Evolutionary conservation across 192 early-diverging fungal genomes (phyloP), one percentile per base, ranked within the genome.

Genomic region (Rhizophagus clarus): DNA sequence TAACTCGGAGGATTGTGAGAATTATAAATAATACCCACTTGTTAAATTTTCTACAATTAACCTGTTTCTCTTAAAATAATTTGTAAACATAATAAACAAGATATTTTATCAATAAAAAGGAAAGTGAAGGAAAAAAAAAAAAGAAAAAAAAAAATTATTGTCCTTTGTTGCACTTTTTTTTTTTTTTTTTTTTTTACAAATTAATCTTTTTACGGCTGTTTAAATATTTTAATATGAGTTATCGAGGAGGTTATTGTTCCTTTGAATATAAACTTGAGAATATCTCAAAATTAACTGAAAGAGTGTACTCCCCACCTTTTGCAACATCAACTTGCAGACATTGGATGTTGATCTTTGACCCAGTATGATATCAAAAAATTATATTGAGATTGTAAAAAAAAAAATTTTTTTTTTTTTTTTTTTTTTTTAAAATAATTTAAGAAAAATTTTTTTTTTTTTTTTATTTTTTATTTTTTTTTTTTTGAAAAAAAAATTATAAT

Each of bases 321-420:
- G 66, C 66, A 31, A 68, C 66, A 15, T 68, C 66, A 34, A 26
- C 29, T 28, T 28, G 34, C 31, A 26, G 28, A 34, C 3, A 31
- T 9, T 68, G 66, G 66, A 14, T 32, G 66, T 68, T 68, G 34
- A 34, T 68, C 66, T 68, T 68, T 68, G 34, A 68, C 66, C 28
- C 29, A n/a, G 66, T 68, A 68, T 56, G 14, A 4, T 15, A 56
- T 20, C 15, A 12, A 49, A 7, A 47, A n/a, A n/a, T 47, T 12
- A 49, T 49, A 14, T 14, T 49, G 14, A 10, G 14, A 37, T 37
- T 49, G 11, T 49, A 49, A 49, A 4, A 56, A 4, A 17, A 20
- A 56, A 20, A 20, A 20, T 56, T 56, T 17, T 56, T 56, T 20
- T 56, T 56, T 2, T 56, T 56, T 56, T 56, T 56, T 49, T n/a